A percentile compares a stretch with the other conserved stretches of the same genome.
Evolutionary conservation across 164 flowering plant species (phyloP).

Genomic region (Nymphaea colorata): DNA sequence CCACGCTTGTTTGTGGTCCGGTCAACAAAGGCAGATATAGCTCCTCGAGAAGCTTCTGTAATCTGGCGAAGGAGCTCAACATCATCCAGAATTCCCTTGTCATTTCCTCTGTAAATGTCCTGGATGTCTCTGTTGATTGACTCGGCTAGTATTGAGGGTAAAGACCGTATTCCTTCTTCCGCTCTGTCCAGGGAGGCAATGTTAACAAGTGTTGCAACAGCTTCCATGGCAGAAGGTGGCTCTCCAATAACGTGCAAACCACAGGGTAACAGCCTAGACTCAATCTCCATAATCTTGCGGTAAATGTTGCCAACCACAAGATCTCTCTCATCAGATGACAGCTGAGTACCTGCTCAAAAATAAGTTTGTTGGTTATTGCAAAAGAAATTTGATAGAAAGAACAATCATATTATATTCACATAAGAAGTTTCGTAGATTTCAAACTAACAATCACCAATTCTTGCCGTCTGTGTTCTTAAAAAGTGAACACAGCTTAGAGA

Average conservation of each 20-base stretch:
- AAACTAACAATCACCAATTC: no score
- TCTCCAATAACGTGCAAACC: slow-evolving; percentile 98
- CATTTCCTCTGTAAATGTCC: slow-evolving; percentile 74
- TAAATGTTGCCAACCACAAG: slow-evolving; percentile 90
- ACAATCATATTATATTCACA: no score
- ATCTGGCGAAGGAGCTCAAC: slow-evolving; percentile 86
- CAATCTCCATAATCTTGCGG: slow-evolving; percentile 98
- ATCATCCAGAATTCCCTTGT: slow-evolving; percentile 76
- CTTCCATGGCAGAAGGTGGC: slow-evolving; percentile 98
- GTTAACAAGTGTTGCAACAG: slow-evolving; percentile 97
- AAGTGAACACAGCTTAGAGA: no score
- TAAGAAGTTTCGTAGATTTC: no score
- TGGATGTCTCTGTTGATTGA: slow-evolving; percentile 76
- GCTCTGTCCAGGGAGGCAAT: slow-evolving; percentile 94
- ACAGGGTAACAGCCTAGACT: slow-evolving; percentile 87
- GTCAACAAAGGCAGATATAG: slow-evolving; percentile 69
- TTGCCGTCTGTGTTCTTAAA: no score
- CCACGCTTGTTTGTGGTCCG: slow-evolving; percentile 73
- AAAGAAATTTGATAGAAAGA: no score
- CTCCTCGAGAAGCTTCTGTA: slow-evolving; percentile 87
- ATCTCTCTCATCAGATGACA: slow-evolving; percentile 62
- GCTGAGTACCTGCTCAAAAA: slow-evolving; percentile 16
- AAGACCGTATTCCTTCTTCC: slow-evolving; percentile 65
- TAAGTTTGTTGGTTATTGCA: neutral
- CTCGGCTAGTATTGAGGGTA: slow-evolving; percentile 73